phyloP scores from a whole-genome alignment of 805 yeast species.

The Cyberlindnera nakhonratchasimensis region DNA sequence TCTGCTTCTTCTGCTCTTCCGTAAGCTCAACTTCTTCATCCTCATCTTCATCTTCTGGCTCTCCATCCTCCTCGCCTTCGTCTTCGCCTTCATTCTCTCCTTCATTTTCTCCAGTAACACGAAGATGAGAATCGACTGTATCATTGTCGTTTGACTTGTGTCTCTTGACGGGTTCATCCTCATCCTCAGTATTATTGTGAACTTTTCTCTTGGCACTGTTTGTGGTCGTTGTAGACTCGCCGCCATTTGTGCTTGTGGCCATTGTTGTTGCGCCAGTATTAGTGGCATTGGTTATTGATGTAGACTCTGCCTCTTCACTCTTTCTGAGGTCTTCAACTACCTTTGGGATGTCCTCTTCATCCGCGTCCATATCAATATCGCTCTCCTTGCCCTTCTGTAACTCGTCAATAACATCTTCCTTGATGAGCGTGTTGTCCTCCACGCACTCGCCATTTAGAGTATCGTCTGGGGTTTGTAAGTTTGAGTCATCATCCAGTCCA shows the following conservation, averaged over 20 bases:
- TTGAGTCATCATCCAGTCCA: slow-evolving; percentile 11
- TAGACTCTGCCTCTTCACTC: slow-evolving; percentile 11
- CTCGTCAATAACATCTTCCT: slow-evolving; percentile 25
- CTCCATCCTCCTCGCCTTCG: slow-evolving; percentile 18
- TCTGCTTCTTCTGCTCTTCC: slow-evolving; percentile 23
- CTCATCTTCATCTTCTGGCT: slow-evolving; percentile 21
- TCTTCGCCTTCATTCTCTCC: slow-evolving; percentile 13
- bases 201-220: slow-evolving; percentile 15
- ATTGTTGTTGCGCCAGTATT: background rate
- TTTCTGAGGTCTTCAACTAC: slow-evolving; percentile 21
- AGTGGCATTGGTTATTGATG: background rate
- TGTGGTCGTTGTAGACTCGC: background rate
- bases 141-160: slow-evolving; percentile 7
- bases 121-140: slow-evolving; percentile 2
- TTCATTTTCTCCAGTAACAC: slow-evolving; percentile 10
- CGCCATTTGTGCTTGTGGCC: slow-evolving; percentile 1
- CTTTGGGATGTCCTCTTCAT: slow-evolving; percentile 23
- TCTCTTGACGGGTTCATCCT: slow-evolving; percentile 18
- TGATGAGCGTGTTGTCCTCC: slow-evolving; percentile 22
- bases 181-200: slow-evolving; percentile 7
- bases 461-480: slow-evolving; percentile 15
- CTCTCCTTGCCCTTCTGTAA: slow-evolving; percentile 21
- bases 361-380: slow-evolving; percentile 21
- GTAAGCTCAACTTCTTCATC: slow-evolving; percentile 25
- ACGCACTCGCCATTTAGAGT: slow-evolving; percentile 22